Base-by-base conservation (phyloP, 768 basidiomycete species). In the Gymnopilus junonius region DNA sequence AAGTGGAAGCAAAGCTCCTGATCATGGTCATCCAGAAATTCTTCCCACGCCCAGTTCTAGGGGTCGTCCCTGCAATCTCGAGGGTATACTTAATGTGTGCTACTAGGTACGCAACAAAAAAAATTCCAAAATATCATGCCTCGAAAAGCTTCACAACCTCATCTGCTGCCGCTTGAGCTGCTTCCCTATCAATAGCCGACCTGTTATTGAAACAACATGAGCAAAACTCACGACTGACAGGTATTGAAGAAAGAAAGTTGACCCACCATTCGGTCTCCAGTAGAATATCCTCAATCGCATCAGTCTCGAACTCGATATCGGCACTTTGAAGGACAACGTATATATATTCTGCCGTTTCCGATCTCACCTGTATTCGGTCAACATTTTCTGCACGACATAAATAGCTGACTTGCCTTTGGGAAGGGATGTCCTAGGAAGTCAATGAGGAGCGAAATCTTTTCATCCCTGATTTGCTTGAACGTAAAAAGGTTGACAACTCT, bases 251-350 rank as follows among this genome's bases (percentile, higher is more conserved):
- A n/a, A n/a, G n/a, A n/a, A n/a, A n/a, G n/a, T 50, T 37, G 53
- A 74, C 85, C 61, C 62, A 93, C 93, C 93, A 95, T 74, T 91
- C 90, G 23, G 93, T 94, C 73, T 95, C 91, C 27, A 95, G 76
- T 40, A 95, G 74, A 12, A 91, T 71, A 14, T 89, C 85, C 70
- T 94, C 92, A 1, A 85, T 80, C 39, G 83, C 85, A 37, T 88
- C 87, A 8, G 86, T 87, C 15, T 92, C 90, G 59, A 80, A 74
- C 0, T 82, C 87, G 8, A 91, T 70, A 66, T 93, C 92, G 48
- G 81, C 81, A 67, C 86, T 86, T 72, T 94, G 92, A 35, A 96
- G 74, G 15, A 86, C 82, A 27, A 93, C 78, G 71, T 95, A 97
- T 8, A 97, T 74, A 65, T 90, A 86, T 73, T 97, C 95, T 2